Percentiles rank a stretch among this genome's conserved stretches.
Conservation (phyloP, 106 monocot species). For the Apostasia ramifera region DNA sequence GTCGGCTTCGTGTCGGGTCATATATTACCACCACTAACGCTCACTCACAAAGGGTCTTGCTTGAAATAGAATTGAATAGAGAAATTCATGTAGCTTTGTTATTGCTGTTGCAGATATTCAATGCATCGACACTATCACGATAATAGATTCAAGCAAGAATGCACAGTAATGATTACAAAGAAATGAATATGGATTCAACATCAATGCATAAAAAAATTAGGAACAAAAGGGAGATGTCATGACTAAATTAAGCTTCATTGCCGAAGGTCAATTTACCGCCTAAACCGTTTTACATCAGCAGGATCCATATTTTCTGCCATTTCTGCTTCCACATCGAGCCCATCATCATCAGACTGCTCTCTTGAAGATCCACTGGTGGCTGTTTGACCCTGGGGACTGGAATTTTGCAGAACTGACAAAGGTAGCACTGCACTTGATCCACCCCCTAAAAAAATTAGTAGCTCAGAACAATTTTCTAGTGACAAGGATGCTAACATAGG, state of each 20-base stretch:
- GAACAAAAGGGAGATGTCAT: neutral
- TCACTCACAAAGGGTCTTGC: too few species aligned
- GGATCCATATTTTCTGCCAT: slow-evolving; percentile 54
- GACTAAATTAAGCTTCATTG: neutral
- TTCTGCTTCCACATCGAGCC: slow-evolving; percentile 58
- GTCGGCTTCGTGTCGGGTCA: too few species aligned
- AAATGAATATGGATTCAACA: too few species aligned
- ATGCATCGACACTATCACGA: too few species aligned
- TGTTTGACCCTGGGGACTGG: slow-evolving; percentile 20
- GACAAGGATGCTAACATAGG: neutral
- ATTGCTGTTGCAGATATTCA: too few species aligned
- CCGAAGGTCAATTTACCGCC: slow-evolving; percentile 41
- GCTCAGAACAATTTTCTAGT: slow-evolving; percentile 15
- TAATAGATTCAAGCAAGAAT: too few species aligned
- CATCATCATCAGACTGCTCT: slow-evolving; percentile 88
- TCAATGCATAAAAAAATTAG: neutral
- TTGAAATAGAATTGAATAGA: too few species aligned
- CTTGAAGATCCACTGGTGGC: slow-evolving; percentile 69
- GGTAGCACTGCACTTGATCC: slow-evolving; percentile 24
- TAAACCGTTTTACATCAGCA: slow-evolving; percentile 58
- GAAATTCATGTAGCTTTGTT: too few species aligned
- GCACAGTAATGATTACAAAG: too few species aligned
- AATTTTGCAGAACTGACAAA: slow-evolving; percentile 28
- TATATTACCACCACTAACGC: too few species aligned
- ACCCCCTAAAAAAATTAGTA: slow-evolving; percentile 29